These are phyloP conservation scores for Arthrobotrys sphaeroides DNA, from an alignment of 2,329 filamentous ascomycete species.

Conservation along the genomic window DNA sequence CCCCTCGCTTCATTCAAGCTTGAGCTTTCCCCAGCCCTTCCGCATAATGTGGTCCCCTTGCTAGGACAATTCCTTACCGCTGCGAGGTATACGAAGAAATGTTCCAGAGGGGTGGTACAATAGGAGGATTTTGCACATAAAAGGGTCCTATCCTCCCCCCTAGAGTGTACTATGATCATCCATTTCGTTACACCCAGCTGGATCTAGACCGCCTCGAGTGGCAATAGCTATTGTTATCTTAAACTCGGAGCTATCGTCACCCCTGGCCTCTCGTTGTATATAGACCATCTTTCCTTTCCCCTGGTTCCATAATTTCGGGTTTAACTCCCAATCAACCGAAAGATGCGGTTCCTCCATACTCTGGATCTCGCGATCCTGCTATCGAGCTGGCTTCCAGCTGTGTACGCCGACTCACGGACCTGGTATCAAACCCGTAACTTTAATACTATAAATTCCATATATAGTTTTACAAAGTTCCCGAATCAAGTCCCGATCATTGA, in stretches of 20 bases:
- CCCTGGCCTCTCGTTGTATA: background rate
- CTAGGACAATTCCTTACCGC: background rate
- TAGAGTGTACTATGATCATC: background rate
- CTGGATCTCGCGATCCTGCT: background rate
- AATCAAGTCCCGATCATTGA: constrained; percentile 61
- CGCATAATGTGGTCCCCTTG: background rate
- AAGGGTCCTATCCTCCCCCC: background rate
- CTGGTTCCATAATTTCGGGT: background rate
- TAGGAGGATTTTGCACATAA: background rate
- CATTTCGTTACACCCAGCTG: too few species aligned
- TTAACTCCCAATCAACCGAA: background rate
- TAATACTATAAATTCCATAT: constrained; percentile 60
- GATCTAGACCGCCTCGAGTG: background rate
- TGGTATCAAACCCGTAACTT: constrained; percentile 25
- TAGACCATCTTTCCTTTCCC: background rate
- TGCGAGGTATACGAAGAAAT: background rate
- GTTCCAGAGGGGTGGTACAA: background rate
- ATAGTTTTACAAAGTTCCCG: constrained; percentile 62
- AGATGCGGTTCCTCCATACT: background rate
- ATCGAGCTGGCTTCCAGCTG: background rate
- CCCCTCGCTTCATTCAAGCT: background rate
- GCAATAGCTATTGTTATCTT: background rate
- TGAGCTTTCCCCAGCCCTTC: background rate
- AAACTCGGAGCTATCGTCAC: background rate
- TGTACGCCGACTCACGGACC: background rate